These are phyloP conservation scores for Knufia petricola DNA, from an alignment of 2,329 filamentous ascomycete genomes.

Conservation along the genomic window DNA sequence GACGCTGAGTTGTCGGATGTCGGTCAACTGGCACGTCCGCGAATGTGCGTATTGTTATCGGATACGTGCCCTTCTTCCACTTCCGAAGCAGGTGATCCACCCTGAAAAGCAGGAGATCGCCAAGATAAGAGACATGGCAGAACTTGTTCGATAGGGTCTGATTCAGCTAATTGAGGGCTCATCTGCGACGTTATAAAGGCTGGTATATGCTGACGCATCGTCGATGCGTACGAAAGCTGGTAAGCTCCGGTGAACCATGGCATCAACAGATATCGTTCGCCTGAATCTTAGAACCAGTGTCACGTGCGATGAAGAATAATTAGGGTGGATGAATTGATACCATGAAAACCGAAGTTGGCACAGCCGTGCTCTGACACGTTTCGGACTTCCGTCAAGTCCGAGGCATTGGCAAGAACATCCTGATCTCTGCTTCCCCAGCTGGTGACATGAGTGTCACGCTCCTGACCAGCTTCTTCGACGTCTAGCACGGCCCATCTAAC, in stretches of 20 bases:
- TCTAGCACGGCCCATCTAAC: no score
- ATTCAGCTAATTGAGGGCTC: not conserved
- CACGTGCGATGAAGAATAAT: no score
- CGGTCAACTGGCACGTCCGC: conserved; percentile 5
- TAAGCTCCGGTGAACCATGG: not conserved
- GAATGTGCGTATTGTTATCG: not conserved
- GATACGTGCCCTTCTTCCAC: conserved; percentile 3
- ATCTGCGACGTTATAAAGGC: not conserved
- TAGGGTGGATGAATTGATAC: no score
- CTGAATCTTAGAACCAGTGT: not conserved
- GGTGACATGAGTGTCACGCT: no score
- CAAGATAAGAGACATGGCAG: not conserved
- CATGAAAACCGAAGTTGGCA: no score
- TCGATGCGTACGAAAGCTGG: not conserved
- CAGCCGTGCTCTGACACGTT: no score
- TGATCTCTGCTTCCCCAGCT: no score
- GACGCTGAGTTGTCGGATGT: conserved; percentile 5
- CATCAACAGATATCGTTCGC: not conserved
- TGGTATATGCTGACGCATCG: not conserved
- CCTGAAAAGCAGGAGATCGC: not conserved
- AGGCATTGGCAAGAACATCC: no score
- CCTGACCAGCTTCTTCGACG: no score
- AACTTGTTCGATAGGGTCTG: conserved; percentile 1
- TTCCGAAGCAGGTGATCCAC: conserved; percentile 4
- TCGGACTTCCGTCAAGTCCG: no score